Base-by-base conservation (phyloP, 805 yeast species). In the Kazachstania martiniae region DNA sequence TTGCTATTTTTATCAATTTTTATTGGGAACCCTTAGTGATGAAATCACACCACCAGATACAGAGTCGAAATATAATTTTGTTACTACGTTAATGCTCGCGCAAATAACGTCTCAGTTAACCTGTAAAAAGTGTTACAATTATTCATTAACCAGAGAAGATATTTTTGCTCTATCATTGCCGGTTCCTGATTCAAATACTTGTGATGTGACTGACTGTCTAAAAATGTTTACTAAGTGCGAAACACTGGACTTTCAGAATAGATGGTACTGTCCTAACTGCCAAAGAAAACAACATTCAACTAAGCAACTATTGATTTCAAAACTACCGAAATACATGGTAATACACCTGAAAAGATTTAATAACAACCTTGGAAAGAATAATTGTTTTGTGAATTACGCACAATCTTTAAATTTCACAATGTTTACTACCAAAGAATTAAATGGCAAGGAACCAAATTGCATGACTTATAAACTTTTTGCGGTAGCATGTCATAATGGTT, bases 1-100 rank as follows among this genome's bases (percentile, higher is more conserved):
- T 2, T 95, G 87, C 52, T 97, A 89, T 51, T 80, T 89, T 49
- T 66, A 86, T 31, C 87, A 93, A 19, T 89, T 82, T 65, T 56
- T 89, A 21, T 62, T 89, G 18, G 95, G 89, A 56, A 86, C 91
- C 2, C 61, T 89, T 23, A 96, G 89, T 51, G 96, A 89, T 55
- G 97, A 89, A 8, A n/a, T 12, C 12, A 23, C 6, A 7, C 8
- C 8, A 23, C n/a, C 23, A 16, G 8, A 16, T 10, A 19, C 21
- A 19, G 10, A 7, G 21, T 19, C n/a, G n/a, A n/a, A n/a, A n/a
- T n/a, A n/a, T n/a, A n/a, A n/a, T n/a, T n/a, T n/a, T n/a, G n/a
- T n/a, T n/a, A n/a, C n/a, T n/a, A n/a, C n/a, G n/a, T n/a, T n/a
- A n/a, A n/a, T n/a, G n/a, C n/a, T n/a, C n/a, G n/a, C n/a, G 1